Percentiles rank a stretch among this genome's conserved stretches.
These are phyloP conservation scores for Amaranthus cruentus DNA, from an alignment of 148 eudicot genomes.

Conservation along the genomic window DNA sequence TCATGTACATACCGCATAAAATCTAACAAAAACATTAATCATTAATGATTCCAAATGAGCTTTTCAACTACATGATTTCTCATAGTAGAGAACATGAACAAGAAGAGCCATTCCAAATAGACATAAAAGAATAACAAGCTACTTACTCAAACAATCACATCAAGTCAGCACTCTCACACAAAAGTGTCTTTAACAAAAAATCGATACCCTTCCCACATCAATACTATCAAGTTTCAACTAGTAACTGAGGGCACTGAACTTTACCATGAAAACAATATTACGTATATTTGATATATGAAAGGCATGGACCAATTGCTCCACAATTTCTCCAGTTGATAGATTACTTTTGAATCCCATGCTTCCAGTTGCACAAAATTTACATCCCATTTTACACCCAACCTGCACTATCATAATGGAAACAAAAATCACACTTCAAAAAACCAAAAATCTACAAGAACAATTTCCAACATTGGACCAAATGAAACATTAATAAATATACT, in stretches of 20 bases:
- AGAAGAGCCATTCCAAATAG: background rate
- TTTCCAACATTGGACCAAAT: background rate
- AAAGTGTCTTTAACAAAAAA: background rate
- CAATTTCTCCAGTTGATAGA: conserved; percentile 83
- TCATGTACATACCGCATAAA: too few species aligned
- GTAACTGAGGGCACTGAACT: background rate
- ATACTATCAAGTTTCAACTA: background rate
- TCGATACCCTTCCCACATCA: background rate
- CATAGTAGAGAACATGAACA: background rate
- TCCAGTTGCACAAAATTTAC: conserved; percentile 95
- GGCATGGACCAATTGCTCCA: conserved; percentile 95
- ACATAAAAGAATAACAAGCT: background rate
- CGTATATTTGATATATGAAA: conserved; percentile 74
- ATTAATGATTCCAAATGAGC: too few species aligned
- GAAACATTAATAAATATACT: background rate
- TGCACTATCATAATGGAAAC: conserved; percentile 20
- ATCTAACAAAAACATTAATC: too few species aligned
- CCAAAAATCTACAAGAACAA: background rate
- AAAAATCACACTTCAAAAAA: background rate
- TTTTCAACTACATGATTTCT: too few species aligned
- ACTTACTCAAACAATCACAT: background rate
- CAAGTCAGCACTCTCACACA: background rate
- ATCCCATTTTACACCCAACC: conserved; percentile 99
- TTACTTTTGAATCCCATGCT: conserved; percentile 95
- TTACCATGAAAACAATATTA: conserved; percentile 86